Conservation (phyloP, 148 eudicot species). For the Heliamphora exappendiculata region DNA sequence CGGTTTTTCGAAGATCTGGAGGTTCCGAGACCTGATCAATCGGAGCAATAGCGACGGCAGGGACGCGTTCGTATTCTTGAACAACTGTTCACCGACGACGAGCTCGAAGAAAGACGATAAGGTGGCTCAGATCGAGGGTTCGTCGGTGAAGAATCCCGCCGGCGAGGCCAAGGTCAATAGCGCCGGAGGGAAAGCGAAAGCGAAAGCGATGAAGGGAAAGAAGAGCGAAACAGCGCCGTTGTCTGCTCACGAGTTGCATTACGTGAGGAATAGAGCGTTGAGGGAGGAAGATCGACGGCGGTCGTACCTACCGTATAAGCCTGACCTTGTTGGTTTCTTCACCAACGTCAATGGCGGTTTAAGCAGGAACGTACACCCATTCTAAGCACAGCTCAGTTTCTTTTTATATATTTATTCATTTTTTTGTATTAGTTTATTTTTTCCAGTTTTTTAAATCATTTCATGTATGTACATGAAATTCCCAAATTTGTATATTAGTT, state of each 20-base stretch:
- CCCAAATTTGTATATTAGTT: neutral
- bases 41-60: conserved; percentile 78
- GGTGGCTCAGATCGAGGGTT: neutral
- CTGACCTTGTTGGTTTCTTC: conserved; percentile 71
- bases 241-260: conserved; percentile 57
- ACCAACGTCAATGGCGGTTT: conserved; percentile 62
- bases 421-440: neutral
- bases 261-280: conserved; percentile 36
- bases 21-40: conserved; percentile 41
- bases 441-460: neutral
- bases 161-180: neutral
- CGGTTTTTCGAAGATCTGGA: conserved; percentile 87
- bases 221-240: conserved; percentile 30
- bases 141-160: neutral
- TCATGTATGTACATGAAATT: neutral
- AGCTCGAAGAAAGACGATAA: neutral
- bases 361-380: conserved; percentile 79
- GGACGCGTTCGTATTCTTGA: conserved; percentile 60
- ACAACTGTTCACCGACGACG: neutral
- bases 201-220: neutral
- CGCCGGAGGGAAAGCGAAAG: conserved; percentile 5
- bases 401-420: neutral
- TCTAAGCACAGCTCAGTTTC: conserved; percentile 14
- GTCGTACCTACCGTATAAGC: conserved; percentile 71
- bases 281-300: conserved; percentile 36